Evolutionary conservation across 495 filamentous ascomycete genomes (phyloP).

Genomic region (Hyaloscypha bicolor): DNA sequence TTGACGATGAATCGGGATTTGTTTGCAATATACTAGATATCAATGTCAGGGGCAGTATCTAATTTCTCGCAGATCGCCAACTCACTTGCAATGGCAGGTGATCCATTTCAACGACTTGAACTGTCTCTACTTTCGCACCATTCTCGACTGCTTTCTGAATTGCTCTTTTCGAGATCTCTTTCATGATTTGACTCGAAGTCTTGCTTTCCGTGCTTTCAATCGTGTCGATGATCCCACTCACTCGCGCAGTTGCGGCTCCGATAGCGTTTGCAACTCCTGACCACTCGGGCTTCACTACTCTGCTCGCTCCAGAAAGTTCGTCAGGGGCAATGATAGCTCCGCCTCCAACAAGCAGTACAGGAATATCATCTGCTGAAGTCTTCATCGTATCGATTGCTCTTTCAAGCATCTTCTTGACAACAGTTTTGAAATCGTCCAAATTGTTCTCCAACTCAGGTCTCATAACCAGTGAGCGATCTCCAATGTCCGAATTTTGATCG

Average conservation of each 20-base stretch:
- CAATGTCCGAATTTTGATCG: constrained; percentile 40
- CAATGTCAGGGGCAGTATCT: too few relatives aligned
- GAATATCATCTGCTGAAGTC: constrained; percentile 47
- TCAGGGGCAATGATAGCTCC: constrained; percentile 42
- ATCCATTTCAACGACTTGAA: constrained; percentile 39
- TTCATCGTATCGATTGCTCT: constrained; percentile 54
- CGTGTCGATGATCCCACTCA: constrained; percentile 42
- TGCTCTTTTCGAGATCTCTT: constrained; percentile 34
- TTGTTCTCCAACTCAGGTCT: constrained; percentile 31
- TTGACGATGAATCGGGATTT: constrained; percentile 52
- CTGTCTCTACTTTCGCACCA: constrained; percentile 33
- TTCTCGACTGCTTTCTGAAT: constrained; percentile 36
- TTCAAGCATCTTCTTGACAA: constrained; percentile 44
- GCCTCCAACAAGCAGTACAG: constrained; percentile 49
- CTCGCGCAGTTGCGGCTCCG: constrained; percentile 47
- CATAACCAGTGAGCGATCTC: constrained; percentile 35
- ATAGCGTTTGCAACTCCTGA: constrained; percentile 58
- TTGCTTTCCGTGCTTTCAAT: constrained; percentile 38
- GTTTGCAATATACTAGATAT: constrained; percentile 49
- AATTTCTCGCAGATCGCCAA: background rate
- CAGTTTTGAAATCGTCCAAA: constrained; percentile 36
- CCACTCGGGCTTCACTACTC: constrained; percentile 41
- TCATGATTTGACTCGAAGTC: constrained; percentile 34
- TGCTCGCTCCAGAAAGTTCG: constrained; percentile 37
- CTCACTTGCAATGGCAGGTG: constrained; percentile 37